Conservation (phyloP, 1,284 basidiomycete species). For the Schizophyllum amplum region DNA sequence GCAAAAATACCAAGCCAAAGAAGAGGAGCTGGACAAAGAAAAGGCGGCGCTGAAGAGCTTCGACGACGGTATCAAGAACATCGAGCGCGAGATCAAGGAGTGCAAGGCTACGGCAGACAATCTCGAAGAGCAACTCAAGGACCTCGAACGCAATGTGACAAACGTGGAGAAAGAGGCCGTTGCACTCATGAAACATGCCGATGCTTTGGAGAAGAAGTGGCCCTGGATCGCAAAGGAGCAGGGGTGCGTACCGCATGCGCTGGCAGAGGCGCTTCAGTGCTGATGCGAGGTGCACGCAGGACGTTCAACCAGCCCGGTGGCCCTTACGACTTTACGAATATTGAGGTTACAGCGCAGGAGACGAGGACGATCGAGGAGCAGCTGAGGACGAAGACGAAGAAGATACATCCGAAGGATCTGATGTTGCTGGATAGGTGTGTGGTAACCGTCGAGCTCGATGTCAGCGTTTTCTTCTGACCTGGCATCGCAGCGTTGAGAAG, state of each 20-base stretch:
- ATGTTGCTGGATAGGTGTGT: conserved; percentile 93
- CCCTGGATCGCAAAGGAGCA: conserved; percentile 88
- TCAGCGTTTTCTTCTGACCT: conserved; percentile 4
- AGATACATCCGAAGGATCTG: conserved; percentile 93
- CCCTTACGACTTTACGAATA: conserved; percentile 77
- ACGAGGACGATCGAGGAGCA: conserved; percentile 66
- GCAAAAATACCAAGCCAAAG: conserved; percentile 28
- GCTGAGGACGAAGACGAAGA: conserved; percentile 88
- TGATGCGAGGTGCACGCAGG: no score
- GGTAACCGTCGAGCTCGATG: conserved; percentile 3
- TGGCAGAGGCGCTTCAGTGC: no score
- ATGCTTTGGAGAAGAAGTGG: conserved; percentile 71
- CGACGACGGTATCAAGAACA: conserved; percentile 79
- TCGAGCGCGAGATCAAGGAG: conserved; percentile 75
- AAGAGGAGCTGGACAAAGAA: conserved; percentile 45
- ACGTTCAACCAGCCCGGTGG: conserved; percentile 79
- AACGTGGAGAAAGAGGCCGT: conserved; percentile 47
- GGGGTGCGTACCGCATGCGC: conserved; percentile 69
- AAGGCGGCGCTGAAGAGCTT: conserved; percentile 72
- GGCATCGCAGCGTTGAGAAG: conserved; percentile 77
- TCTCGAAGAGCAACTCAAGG: conserved; percentile 61
- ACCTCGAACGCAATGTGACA: conserved; percentile 44
- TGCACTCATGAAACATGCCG: conserved; percentile 33
- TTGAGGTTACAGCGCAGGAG: conserved; percentile 58
- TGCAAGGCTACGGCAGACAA: conserved; percentile 75